These are phyloP conservation scores for Lizonia empirigonia DNA, from an alignment of 2,329 filamentous ascomycete genomes.

Conservation along the genomic window DNA sequence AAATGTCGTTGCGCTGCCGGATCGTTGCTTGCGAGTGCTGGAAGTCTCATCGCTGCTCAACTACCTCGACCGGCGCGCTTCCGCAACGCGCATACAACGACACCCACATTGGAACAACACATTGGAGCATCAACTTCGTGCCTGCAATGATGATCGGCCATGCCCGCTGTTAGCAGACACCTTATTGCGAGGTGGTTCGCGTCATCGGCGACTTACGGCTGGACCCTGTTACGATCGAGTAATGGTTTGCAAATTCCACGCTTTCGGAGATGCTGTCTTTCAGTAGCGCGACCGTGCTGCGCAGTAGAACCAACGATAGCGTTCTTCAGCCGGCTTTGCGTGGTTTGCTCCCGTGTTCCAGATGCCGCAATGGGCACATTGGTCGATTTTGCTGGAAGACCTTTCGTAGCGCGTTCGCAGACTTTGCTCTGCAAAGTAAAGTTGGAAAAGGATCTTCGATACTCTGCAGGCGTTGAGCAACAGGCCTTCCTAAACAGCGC, in stretches of 20 bases:
- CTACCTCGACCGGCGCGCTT: background rate
- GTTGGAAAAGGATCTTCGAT: conserved; percentile 21
- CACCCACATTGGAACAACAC: background rate
- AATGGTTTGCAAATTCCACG: conserved; percentile 36
- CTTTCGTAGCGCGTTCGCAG: conserved; percentile 15
- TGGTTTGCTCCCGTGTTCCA: conserved; percentile 8
- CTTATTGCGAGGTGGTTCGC: conserved; percentile 3
- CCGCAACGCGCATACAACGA: background rate
- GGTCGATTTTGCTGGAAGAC: conserved; percentile 2
- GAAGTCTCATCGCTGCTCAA: background rate
- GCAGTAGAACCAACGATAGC: conserved; percentile 11
- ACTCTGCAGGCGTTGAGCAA: conserved; percentile 11
- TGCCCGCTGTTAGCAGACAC: conserved; percentile 1
- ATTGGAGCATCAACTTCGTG: background rate
- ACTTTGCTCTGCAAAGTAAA: conserved; percentile 14
- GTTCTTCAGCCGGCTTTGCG: conserved; percentile 8
- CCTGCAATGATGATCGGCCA: conserved; percentile 1
- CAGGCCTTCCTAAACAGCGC: background rate
- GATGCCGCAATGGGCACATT: conserved; percentile 2
- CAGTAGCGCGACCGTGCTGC: conserved; percentile 17
- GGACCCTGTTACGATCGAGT: conserved; percentile 43
- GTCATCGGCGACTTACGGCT: conserved; percentile 17
- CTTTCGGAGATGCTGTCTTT: conserved; percentile 17
- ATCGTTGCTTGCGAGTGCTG: background rate
- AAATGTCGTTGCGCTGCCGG: conserved; percentile 6